These are phyloP conservation scores for Botrytis sinoallii DNA, from an alignment of 2,329 filamentous ascomycete species.

Conservation along the genomic window DNA sequence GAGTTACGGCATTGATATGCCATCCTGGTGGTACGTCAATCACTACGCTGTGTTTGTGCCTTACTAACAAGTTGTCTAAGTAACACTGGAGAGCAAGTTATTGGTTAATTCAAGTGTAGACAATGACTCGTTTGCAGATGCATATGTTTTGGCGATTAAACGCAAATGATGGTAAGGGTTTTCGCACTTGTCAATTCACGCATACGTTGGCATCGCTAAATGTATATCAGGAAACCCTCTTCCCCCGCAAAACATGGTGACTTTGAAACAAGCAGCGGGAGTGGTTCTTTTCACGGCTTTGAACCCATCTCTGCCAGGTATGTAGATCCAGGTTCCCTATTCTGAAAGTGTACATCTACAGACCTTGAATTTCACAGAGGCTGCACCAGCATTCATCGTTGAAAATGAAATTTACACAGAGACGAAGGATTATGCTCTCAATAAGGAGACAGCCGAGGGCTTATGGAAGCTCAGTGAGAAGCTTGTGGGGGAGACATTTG, in stretches of 20 bases:
- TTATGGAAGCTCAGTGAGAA: conserved; percentile 22
- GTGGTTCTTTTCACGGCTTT: background rate
- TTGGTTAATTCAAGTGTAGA: background rate
- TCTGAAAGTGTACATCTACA: background rate
- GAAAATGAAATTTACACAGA: background rate
- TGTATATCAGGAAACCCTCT: background rate
- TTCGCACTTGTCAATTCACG: background rate
- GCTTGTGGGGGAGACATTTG: conserved; percentile 21
- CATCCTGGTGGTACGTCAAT: background rate
- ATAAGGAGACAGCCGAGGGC: conserved; percentile 11
- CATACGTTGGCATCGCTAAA: background rate
- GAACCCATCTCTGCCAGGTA: background rate
- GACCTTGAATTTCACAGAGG: background rate
- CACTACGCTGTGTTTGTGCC: background rate
- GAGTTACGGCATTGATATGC: background rate
- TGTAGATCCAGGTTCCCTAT: background rate
- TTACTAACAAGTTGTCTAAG: background rate
- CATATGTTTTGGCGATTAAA: background rate
- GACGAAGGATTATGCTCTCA: background rate
- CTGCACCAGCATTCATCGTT: background rate
- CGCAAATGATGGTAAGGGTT: background rate
- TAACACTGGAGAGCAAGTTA: background rate
- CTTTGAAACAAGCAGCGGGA: background rate
- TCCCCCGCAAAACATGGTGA: conserved; percentile 1
- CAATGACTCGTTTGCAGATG: background rate